These are phyloP conservation scores for Sphaerobolus stellatus DNA, from an alignment of 1,284 basidiomycete genomes.

Conservation along the genomic window DNA sequence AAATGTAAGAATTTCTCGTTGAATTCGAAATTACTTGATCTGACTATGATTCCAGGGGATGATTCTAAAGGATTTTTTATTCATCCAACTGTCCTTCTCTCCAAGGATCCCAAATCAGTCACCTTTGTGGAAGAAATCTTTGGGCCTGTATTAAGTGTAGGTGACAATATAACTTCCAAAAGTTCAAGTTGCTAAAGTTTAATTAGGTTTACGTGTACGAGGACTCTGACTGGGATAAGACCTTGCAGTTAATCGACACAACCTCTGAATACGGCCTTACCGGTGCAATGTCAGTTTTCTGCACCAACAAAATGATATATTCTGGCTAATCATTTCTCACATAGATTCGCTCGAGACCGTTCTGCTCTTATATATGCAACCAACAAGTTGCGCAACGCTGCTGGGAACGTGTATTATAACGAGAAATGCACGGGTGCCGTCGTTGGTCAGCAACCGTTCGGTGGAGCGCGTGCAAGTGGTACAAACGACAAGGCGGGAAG, in stretches of 20 bases:
- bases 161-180: conserved; percentile 20
- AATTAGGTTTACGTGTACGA: conserved; percentile 79
- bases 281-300: conserved; percentile 71
- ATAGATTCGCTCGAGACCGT: conserved; percentile 80
- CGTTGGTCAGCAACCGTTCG: conserved; percentile 96
- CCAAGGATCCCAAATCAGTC: conserved; percentile 86
- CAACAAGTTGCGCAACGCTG: conserved; percentile 79
- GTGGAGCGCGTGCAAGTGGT: conserved; percentile 88
- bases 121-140: conserved; percentile 98
- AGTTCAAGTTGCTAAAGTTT: background rate
- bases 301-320: background rate
- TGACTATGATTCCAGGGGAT: conserved; percentile 51
- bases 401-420: conserved; percentile 93
- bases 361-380: conserved; percentile 74
- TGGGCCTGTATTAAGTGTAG: conserved; percentile 91
- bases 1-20: conserved; percentile 45
- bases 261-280: conserved; percentile 92
- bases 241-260: conserved; percentile 82
- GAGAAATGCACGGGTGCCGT: conserved; percentile 96
- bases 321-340: conserved; percentile 11
- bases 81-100: conserved; percentile 93
- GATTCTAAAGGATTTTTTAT: conserved; percentile 93
- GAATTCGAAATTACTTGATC: background rate
- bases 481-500: conserved; percentile 99
- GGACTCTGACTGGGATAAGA: conserved; percentile 82